These are phyloP conservation scores for Myriosclerotinia scirpicola DNA, from an alignment of 2,329 filamentous ascomycete genomes.

Conservation along the genomic window DNA sequence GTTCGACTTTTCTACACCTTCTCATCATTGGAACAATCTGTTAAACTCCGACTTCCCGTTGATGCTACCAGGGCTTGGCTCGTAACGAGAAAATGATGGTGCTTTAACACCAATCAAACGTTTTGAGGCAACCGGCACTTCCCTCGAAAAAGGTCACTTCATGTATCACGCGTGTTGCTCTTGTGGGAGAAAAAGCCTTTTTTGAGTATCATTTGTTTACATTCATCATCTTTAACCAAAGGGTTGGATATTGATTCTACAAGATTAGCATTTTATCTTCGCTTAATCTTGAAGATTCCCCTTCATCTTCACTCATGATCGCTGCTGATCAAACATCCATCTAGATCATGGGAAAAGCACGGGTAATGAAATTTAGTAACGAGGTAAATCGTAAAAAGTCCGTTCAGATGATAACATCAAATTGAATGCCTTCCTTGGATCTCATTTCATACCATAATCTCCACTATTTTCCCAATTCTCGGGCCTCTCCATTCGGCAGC, in stretches of 20 bases:
- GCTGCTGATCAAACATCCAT: slow-evolving; percentile 18
- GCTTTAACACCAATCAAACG: slow-evolving; percentile 35
- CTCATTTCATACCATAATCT: slow-evolving; percentile 6
- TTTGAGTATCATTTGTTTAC: slow-evolving; percentile 12
- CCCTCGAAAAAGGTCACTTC: slow-evolving; percentile 22
- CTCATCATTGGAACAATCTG: slow-evolving; percentile 24
- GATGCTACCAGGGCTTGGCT: slow-evolving; percentile 27
- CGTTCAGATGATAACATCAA: slow-evolving; percentile 9
- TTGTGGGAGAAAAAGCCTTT: slow-evolving; percentile 8
- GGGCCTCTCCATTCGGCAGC: slow-evolving; percentile 4
- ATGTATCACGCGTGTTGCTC: slow-evolving; percentile 29
- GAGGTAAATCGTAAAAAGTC: background rate
- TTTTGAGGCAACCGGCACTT: slow-evolving; percentile 35
- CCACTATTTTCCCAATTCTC: slow-evolving; percentile 10
- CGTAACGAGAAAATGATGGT: slow-evolving; percentile 27
- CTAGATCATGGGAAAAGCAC: slow-evolving; percentile 9
- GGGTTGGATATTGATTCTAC: background rate
- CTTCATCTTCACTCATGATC: slow-evolving; percentile 20
- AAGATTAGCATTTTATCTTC: slow-evolving; percentile 10
- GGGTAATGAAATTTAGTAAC: slow-evolving; percentile 1
- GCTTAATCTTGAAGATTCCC: slow-evolving; percentile 14
- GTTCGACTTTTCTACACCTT: slow-evolving; percentile 27
- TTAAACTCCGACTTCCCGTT: slow-evolving; percentile 27
- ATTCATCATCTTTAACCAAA: slow-evolving; percentile 6
- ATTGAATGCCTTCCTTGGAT: background rate